phyloP scores from a whole-genome alignment of 805 yeast genomes.

The Metschnikowia lunata region DNA sequence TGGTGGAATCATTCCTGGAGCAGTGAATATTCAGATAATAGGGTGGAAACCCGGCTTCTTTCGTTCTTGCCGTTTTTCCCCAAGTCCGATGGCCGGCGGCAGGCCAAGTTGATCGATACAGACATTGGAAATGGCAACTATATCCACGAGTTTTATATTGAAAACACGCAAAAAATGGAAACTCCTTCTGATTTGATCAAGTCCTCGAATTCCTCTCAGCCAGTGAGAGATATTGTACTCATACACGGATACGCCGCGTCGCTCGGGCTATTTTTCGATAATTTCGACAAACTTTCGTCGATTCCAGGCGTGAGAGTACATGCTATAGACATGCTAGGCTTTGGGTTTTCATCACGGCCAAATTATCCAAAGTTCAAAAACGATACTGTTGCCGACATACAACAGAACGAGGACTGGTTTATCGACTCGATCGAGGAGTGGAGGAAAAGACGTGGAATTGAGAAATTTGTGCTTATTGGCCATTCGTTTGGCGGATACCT shows the following conservation, averaged over 20 bases:
- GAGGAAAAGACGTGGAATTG: constrained; percentile 34
- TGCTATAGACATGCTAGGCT: constrained; percentile 68
- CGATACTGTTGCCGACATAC: constrained; percentile 33
- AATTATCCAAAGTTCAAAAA: constrained; percentile 30
- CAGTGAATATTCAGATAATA: constrained; percentile 20
- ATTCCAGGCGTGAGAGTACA: constrained; percentile 57
- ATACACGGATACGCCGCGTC: constrained; percentile 95
- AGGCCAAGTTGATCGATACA: constrained; percentile 48
- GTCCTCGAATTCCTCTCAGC: constrained; percentile 14
- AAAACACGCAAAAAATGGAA: constrained; percentile 32
- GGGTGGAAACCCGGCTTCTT: constrained; percentile 42
- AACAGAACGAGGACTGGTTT: constrained; percentile 40
- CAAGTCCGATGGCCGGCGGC: constrained; percentile 44
- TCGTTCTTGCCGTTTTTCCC: constrained; percentile 59
- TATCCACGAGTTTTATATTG: constrained; percentile 74
- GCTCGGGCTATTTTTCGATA: constrained; percentile 73
- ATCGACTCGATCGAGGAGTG: constrained; percentile 41
- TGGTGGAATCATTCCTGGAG: constrained; percentile 15
- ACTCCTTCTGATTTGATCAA: constrained; percentile 23
- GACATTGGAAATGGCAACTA: constrained; percentile 50
- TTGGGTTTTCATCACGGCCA: constrained; percentile 65
- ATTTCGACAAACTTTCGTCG: constrained; percentile 46
- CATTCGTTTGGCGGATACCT: constrained; percentile 46
- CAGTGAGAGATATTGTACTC: constrained; percentile 55
- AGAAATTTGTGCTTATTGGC: constrained; percentile 36